Conservation (phyloP, 2,329 filamentous ascomycete species). For the Pezicula carpinea region DNA sequence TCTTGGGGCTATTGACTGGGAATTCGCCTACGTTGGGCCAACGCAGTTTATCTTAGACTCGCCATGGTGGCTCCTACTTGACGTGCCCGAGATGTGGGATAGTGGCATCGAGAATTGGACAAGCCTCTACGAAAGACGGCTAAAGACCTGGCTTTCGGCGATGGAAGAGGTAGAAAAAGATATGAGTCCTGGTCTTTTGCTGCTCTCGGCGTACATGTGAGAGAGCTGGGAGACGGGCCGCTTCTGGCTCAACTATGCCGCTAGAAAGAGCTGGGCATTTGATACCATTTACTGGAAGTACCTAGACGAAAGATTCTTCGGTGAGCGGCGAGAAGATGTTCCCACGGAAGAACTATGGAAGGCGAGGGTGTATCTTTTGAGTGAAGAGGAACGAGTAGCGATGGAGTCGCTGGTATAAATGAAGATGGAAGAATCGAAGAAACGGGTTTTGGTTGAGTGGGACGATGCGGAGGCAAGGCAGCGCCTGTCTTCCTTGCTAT, state of each 20-base stretch:
- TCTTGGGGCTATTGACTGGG: slow-evolving; percentile 35
- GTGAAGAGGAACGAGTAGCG: slow-evolving; percentile 15
- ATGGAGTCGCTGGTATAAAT: slow-evolving; percentile 29
- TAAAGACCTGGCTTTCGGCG: slow-evolving; percentile 30
- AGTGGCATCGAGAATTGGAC: slow-evolving; percentile 27
- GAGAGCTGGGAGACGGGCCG: slow-evolving; percentile 31
- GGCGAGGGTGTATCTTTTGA: slow-evolving; percentile 27
- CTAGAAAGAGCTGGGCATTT: slow-evolving; percentile 34
- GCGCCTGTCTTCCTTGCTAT: slow-evolving; percentile 2
- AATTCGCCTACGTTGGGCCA: slow-evolving; percentile 31
- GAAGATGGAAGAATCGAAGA: slow-evolving; percentile 27
- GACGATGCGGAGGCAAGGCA: slow-evolving; percentile 2
- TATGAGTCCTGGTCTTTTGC: not conserved
- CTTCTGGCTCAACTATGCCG: slow-evolving; percentile 33
- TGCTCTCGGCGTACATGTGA: slow-evolving; percentile 30
- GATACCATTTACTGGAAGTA: slow-evolving; percentile 34
- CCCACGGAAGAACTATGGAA: slow-evolving; percentile 21
- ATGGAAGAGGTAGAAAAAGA: slow-evolving; percentile 30
- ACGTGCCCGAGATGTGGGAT: slow-evolving; percentile 28
- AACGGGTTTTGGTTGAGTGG: slow-evolving; percentile 11
- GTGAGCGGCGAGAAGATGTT: slow-evolving; percentile 15
- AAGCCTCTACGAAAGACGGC: slow-evolving; percentile 26
- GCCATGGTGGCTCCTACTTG: slow-evolving; percentile 34
- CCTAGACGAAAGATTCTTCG: slow-evolving; percentile 33
- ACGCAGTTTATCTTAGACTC: slow-evolving; percentile 30